These are phyloP conservation scores for Acanthamoeba royreba DNA, from an alignment of 208 protist genomes.

Conservation along the genomic window DNA sequence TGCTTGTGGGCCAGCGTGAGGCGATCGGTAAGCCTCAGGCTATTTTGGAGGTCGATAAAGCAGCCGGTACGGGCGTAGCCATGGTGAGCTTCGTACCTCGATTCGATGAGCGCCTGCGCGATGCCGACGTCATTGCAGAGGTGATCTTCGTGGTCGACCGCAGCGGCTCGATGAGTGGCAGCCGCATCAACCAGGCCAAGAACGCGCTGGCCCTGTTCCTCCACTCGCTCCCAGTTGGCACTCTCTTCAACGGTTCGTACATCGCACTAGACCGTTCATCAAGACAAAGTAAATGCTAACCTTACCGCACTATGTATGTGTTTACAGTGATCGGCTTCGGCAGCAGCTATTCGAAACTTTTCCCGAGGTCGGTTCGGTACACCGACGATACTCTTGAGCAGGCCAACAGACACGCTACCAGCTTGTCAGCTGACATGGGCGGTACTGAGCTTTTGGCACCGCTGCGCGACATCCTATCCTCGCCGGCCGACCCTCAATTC, in stretches of 20 bases:
- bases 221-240: not conserved
- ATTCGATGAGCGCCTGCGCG: not conserved
- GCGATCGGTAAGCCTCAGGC: not conserved
- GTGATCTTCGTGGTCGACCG: constrained; percentile 47
- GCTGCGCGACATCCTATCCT: not conserved
- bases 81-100: constrained; percentile 36
- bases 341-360: not conserved
- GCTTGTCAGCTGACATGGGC: not conserved
- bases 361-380: not conserved
- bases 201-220: constrained; percentile 46
- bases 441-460: constrained; percentile 37
- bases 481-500: not conserved
- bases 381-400: not conserved
- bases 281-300: not conserved
- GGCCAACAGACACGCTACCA: not conserved
- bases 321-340: constrained; percentile 35
- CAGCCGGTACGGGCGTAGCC: not conserved
- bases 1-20: not conserved
- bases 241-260: constrained; percentile 27
- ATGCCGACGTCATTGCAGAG: constrained; percentile 4
- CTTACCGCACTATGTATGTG: not conserved
- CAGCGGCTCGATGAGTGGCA: constrained; percentile 24
- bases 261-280: not conserved
- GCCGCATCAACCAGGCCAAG: constrained; percentile 35
- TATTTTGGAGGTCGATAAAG: not conserved